phyloP scores from a whole-genome alignment of 2,329 filamentous ascomycete genomes.

The Cyclaneusma minus region DNA sequence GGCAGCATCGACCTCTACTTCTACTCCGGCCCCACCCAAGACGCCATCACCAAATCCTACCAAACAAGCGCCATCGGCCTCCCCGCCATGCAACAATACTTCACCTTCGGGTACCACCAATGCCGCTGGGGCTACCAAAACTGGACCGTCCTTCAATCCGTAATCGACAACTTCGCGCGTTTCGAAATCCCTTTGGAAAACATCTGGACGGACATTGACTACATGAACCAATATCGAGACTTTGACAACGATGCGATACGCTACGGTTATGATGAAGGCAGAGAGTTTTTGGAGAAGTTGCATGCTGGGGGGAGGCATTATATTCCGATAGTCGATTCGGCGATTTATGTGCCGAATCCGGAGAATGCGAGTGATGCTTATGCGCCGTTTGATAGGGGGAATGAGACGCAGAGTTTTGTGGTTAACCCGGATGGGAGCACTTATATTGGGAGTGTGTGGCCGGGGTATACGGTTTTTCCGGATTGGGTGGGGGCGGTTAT shows the following conservation, averaged over 20 bases:
- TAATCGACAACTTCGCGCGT: slow-evolving; percentile 49
- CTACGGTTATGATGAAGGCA: slow-evolving; percentile 42
- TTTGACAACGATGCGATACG: slow-evolving; percentile 44
- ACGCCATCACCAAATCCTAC: slow-evolving; percentile 56
- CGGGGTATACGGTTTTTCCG: slow-evolving; percentile 51
- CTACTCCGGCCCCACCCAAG: slow-evolving; percentile 55
- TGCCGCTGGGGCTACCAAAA: slow-evolving; percentile 72
- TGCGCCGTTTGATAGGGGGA: slow-evolving; percentile 43
- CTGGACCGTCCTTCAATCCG: slow-evolving; percentile 50
- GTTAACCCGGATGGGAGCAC: slow-evolving; percentile 40
- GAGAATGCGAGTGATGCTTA: slow-evolving; percentile 51
- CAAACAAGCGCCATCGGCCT: slow-evolving; percentile 50
- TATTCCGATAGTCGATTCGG: slow-evolving; percentile 54
- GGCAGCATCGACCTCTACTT: slow-evolving; percentile 71
- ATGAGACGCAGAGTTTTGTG: slow-evolving; percentile 36
- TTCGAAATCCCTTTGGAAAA: slow-evolving; percentile 56
- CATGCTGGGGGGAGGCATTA: slow-evolving; percentile 49
- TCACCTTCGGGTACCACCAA: slow-evolving; percentile 68
- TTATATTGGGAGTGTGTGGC: slow-evolving; percentile 55
- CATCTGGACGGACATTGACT: slow-evolving; percentile 62
- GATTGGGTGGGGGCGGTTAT: slow-evolving; percentile 51
- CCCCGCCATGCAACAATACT: slow-evolving; percentile 70
- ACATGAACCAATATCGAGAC: slow-evolving; percentile 45
- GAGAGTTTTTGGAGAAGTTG: slow-evolving; percentile 42
- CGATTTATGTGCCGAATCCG: slow-evolving; percentile 55